phyloP scores from a whole-genome alignment of 2,329 filamentous ascomycete genomes.

The Tolypocladium paradoxum region DNA sequence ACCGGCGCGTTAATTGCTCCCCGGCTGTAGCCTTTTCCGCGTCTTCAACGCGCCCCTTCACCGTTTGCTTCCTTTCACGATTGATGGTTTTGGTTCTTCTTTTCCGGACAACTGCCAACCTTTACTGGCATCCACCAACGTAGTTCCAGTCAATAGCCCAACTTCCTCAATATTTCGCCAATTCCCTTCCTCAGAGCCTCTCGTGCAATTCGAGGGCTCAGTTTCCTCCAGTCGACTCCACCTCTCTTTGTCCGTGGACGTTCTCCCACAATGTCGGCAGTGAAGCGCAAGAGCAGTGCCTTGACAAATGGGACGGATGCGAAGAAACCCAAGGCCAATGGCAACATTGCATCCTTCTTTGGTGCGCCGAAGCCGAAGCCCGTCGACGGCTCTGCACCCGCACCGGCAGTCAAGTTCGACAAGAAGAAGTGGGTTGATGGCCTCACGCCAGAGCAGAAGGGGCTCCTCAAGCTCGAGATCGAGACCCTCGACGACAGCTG shows the following conservation, averaged over 20 bases:
- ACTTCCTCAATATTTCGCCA: constrained; percentile 8
- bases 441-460: constrained; percentile 70
- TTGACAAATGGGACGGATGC: constrained; percentile 33
- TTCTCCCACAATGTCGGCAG: constrained; percentile 35
- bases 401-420: constrained; percentile 54
- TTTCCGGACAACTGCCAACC: neutral
- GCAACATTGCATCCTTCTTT: constrained; percentile 86
- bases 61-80: neutral
- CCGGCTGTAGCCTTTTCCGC: constrained; percentile 1
- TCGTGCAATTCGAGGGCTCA: constrained; percentile 1
- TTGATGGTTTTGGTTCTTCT: neutral
- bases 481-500: constrained; percentile 86
- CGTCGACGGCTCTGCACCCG: constrained; percentile 16
- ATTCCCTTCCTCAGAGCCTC: constrained; percentile 7
- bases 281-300: constrained; percentile 56
- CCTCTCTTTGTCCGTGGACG: neutral
- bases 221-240: constrained; percentile 6
- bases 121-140: too few relatives aligned
- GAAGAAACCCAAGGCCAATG: constrained; percentile 66
- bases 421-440: constrained; percentile 82
- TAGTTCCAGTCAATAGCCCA: neutral
- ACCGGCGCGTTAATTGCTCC: constrained; percentile 4
- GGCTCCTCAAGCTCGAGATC: constrained; percentile 79
- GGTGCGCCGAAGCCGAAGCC: constrained; percentile 47
- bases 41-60: neutral